phyloP scores from a whole-genome alignment of 2,329 filamentous ascomycete species.

The Xylariaceae sp. region DNA sequence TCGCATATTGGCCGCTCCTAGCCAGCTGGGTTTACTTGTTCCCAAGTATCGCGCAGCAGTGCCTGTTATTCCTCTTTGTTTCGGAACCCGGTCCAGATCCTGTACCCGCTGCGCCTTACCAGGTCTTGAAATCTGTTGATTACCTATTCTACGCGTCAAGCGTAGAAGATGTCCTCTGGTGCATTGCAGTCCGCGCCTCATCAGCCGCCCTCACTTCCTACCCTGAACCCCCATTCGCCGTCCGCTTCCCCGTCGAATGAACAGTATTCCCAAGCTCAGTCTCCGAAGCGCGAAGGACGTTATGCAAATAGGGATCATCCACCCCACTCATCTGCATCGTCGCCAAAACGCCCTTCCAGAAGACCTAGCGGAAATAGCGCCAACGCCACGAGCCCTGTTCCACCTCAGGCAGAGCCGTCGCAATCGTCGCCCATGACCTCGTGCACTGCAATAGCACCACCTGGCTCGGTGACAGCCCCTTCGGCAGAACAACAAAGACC shows the following conservation, averaged over 20 bases:
- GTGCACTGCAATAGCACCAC: constrained; percentile 43
- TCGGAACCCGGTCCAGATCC: not conserved
- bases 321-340: constrained; percentile 47
- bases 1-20: constrained; percentile 8
- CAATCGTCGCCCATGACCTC: constrained; percentile 45
- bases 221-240: constrained; percentile 45
- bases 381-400: constrained; percentile 34
- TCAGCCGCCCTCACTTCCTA: constrained; percentile 46
- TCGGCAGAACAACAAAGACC: constrained; percentile 42
- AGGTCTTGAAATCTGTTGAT: constrained; percentile 1
- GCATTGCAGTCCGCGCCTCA: constrained; percentile 58
- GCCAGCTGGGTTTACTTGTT: constrained; percentile 7
- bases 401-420: constrained; percentile 32
- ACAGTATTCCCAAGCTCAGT: constrained; percentile 51
- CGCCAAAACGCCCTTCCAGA: constrained; percentile 52
- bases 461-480: constrained; percentile 38
- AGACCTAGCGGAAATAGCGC: constrained; percentile 49
- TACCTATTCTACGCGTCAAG: constrained; percentile 29
- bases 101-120: constrained; percentile 7
- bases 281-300: constrained; percentile 53
- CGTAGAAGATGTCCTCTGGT: constrained; percentile 58
- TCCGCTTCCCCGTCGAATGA: constrained; percentile 45
- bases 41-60: constrained; percentile 5
- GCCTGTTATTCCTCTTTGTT: constrained; percentile 1
- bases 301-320: constrained; percentile 49